Base-by-base conservation (phyloP, 2,329 filamentous ascomycete genomes). In the Waltergamsia citrina region DNA sequence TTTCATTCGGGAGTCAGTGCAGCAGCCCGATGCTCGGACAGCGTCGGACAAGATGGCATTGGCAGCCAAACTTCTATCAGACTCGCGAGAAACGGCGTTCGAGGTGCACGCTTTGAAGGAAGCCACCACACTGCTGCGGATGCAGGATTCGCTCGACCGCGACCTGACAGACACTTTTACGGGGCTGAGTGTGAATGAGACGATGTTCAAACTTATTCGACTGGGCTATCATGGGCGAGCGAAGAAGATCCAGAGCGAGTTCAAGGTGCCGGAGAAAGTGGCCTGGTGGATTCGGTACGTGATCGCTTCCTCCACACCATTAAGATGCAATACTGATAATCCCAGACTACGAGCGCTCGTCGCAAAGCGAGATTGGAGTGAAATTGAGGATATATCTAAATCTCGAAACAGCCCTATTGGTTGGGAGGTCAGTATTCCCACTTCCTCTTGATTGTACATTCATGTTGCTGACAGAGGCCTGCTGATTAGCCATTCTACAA, bases 231-330 rank as follows among this genome's bases (percentile, higher is more conserved):
- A 80, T 35, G 87, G 87, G 47, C 75, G 88, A 39, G 88, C 88
- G 16, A 83, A 81, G 57, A 94, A 90, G 59, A 71, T 96, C 4
- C 83, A 92, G 53, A 80, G 71, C 52, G 90, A 96, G 46, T 98
- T 98, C 65, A 93, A 87, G 50, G 80, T 98, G 30, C 77, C 84
- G 0, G 92, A 96, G 44, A 93, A 87, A 58, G 83, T 86, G 20
- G 83, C 78, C 43, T 90, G 85, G 77, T 98, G 90, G 86, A 73
- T 78, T 38, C 63, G 74, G 71, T 77, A 55, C 48, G 67, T 51
- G 36, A 35, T 41, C 15, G 17, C 32, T 18, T 35, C 32, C 11
- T 25, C 20, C 21, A 17, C 9, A 8, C 10, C 21, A 10, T 33
- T 24, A 11, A 10, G 5, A n/a, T 16, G 15, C 27, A 29, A 29